Evolutionary conservation across 2,329 filamentous ascomycete species (phyloP), one percentile per base, ranked within the genome.

Genomic region (Colletotrichum sp.): DNA sequence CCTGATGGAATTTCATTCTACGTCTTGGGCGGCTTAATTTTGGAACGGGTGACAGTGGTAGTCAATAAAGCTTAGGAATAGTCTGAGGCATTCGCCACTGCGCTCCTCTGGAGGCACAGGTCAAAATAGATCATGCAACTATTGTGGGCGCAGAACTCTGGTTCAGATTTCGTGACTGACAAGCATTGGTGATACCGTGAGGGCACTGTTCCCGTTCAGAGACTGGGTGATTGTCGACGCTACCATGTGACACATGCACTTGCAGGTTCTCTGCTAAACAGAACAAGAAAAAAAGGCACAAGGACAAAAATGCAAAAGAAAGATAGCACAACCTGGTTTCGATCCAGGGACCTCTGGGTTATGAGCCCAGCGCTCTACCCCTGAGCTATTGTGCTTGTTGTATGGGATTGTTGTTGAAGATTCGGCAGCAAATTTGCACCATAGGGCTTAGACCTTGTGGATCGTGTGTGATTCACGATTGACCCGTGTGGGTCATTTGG

Each of bases 281-380:
- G 39, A n/a, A 44, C 39, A 22, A 52, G 6, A 22, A 7, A 52
- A 7, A 52, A 22, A 12, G n/a, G 6, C n/a, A 22, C 3, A 13
- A 13, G 10, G 6, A 48, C 9, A 9, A 13, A 32, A 16, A n/a
- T 30, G 8, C 16, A 30, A 52, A 52, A 67, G 30, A 52, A 16
- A 48, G 0, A 5, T 69, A 73, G 71, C 71, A 72, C 71, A 73
- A 70, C 71, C 57, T 70, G 71, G 71, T 73, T 72, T 72, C 71
- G 71, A 72, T 72, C 71, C 71, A 69, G 65, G 71, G 71, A 69
- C 71, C 71, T 72, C 71, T 72, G 71, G 71, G 71, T 73, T 73
- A 73, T 73, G 71, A 73, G 71, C 71, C 71, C 71, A 73, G 71
- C 71, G 71, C 71, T 73, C 71, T 73, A 71, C 71, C 71, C 71